These are phyloP conservation scores for Xerocomus amazonicus DNA, from an alignment of 1,284 basidiomycete species.

Conservation along the genomic window DNA sequence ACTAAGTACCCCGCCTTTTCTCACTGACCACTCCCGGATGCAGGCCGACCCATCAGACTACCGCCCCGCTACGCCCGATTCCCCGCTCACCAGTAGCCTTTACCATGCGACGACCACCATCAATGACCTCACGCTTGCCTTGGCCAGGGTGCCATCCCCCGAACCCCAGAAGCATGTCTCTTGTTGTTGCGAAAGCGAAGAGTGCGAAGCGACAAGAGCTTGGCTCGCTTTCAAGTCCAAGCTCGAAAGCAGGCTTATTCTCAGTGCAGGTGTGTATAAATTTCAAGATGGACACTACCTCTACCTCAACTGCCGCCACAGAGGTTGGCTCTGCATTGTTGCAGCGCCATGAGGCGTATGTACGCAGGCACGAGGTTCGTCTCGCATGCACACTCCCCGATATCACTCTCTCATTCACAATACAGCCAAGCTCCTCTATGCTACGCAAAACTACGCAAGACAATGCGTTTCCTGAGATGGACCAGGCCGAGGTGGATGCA, in stretches of 20 bases:
- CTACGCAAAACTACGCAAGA: slow-evolving; percentile 17
- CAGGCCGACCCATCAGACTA: slow-evolving; percentile 14
- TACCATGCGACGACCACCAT: slow-evolving; percentile 63
- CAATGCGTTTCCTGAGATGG: slow-evolving; percentile 10
- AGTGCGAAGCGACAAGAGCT: slow-evolving; percentile 59
- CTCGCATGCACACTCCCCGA: slow-evolving; percentile 16
- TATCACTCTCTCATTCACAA: slow-evolving; percentile 8
- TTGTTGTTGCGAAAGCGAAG: slow-evolving; percentile 67
- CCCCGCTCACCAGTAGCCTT: slow-evolving; percentile 53
- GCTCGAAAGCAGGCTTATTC: slow-evolving; percentile 70
- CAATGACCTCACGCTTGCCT: slow-evolving; percentile 70
- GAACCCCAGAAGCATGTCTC: slow-evolving; percentile 48
- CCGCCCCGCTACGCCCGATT: slow-evolving; percentile 48
- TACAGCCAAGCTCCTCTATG: slow-evolving; percentile 17
- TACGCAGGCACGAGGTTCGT: slow-evolving; percentile 66
- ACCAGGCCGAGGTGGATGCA: slow-evolving; percentile 26
- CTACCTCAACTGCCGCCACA: slow-evolving; percentile 30
- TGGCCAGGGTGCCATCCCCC: slow-evolving; percentile 63
- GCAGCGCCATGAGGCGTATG: slow-evolving; percentile 82
- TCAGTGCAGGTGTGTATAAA: slow-evolving; percentile 72
- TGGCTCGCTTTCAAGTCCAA: slow-evolving; percentile 67
- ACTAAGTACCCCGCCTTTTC: slow-evolving; percentile 4
- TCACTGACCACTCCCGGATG: slow-evolving; percentile 16
- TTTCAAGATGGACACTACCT: neutral
- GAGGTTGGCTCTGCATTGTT: slow-evolving; percentile 92